These are phyloP conservation scores for Aspergillus avenaceus DNA, from an alignment of 495 filamentous ascomycete genomes.

Conservation along the genomic window DNA sequence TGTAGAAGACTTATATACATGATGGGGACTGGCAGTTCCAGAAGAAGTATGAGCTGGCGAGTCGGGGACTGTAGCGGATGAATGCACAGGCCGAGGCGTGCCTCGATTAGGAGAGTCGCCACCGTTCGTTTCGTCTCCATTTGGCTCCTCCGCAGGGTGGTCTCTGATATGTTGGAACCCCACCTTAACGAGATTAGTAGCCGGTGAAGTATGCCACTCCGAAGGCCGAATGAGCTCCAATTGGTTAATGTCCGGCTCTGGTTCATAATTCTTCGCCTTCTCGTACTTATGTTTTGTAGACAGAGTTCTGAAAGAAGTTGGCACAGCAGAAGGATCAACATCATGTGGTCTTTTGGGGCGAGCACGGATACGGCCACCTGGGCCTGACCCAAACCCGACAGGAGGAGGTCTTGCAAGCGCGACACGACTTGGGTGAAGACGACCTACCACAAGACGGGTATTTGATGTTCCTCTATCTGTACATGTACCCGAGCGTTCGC, in stretches of 20 bases:
- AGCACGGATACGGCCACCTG: background rate
- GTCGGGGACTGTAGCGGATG: background rate
- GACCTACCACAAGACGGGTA: background rate
- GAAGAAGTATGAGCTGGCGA: background rate
- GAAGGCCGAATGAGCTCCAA: conserved; percentile 36
- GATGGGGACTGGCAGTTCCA: background rate
- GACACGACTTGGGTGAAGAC: background rate
- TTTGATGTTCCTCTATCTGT: background rate
- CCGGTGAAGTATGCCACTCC: conserved; percentile 19
- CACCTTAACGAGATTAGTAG: background rate
- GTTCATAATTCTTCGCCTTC: conserved; percentile 41
- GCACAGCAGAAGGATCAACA: background rate
- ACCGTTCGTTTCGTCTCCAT: background rate
- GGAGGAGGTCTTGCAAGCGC: background rate
- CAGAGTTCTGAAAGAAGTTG: conserved; percentile 12
- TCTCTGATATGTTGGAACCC: background rate
- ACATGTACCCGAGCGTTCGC: background rate
- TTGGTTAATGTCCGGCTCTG: conserved; percentile 38
- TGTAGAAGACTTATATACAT: background rate
- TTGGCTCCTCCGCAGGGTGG: background rate
- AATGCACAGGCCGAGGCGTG: background rate
- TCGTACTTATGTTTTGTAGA: conserved; percentile 23
- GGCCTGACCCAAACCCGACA: conserved; percentile 9
- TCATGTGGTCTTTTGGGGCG: conserved; percentile 8
- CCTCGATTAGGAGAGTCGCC: background rate